Base-by-base conservation (phyloP, 805 yeast genomes). In the Lachancea nothofagi region DNA sequence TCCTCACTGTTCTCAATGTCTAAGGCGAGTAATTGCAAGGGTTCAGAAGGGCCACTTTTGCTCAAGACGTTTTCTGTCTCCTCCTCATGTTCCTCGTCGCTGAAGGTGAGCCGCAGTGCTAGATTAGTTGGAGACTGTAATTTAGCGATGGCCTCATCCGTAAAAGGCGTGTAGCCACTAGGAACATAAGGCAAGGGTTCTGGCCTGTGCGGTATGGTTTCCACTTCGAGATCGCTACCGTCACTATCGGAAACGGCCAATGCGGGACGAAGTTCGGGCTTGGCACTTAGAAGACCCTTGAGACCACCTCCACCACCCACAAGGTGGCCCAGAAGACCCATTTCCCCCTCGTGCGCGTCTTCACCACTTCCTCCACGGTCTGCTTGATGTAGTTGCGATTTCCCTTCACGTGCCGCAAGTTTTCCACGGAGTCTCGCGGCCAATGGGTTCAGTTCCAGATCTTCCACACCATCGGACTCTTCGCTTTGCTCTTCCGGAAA, bases 101-200 rank as follows among this genome's bases (percentile, higher is more conserved):
- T 41, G 15, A 20, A 28, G n/a, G 27, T 19, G 13, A 35, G 38
- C 32, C 29, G 38, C 22, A 34, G 20, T 45, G 39, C 45, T 33
- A 56, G 43, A 35, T 57, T 36, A 21, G 42, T 17, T 47, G 47
- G 40, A 20, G 54, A 41, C 24, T 51, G 45, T 48, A 61, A 40
- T 45, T 54, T 48, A 21, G 36, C 42, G 42, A 60, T 14, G 51
- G 65, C 64, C 40, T 57, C 56, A 3, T 55, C 49, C 8, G 60
- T 51, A 22, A 72, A 59, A 1, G 71, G 68, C n/a, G 66, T 67
- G 45, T 67, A 59, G 29, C 68, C 70, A 45, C 61, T 48, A 19
- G 82, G 81, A 5, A 62, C 53, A 43, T 71, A 68, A 2, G 70
- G 67, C 18, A 67, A 45, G 17, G 66, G 71, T 2, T 59, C 59